A percentile compares a stretch with the other conserved stretches of the same genome.
Conservation (phyloP, 176 grass and related monocot genomes). For the Rhynchospora breviuscula region DNA sequence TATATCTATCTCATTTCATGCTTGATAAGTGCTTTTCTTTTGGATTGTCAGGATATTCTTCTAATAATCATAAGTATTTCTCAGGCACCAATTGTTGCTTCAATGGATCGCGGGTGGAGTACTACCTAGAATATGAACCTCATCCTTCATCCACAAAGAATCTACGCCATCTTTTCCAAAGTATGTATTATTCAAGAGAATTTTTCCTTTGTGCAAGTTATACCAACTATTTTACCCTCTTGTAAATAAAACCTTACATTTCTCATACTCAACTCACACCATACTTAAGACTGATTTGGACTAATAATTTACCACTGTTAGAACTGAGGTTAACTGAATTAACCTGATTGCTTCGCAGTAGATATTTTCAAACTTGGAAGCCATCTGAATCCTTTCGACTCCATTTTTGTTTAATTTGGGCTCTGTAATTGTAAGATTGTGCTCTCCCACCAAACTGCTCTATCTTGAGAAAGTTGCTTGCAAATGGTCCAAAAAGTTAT, state of each 20-base stretch:
- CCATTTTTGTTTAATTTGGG: neutral
- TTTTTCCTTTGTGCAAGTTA: neutral
- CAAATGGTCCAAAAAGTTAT: neutral
- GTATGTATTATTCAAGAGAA: constrained; percentile 39
- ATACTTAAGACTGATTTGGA: neutral
- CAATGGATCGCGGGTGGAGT: constrained; percentile 69
- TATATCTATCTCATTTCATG: neutral
- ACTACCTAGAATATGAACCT: constrained; percentile 92
- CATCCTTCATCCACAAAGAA: constrained; percentile 98
- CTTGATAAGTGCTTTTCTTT: neutral
- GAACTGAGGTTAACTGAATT: neutral
- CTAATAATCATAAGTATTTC: constrained; percentile 7
- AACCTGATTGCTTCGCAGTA: neutral
- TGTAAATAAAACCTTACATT: neutral
- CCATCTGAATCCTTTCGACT: neutral
- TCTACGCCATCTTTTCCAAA: constrained; percentile 92
- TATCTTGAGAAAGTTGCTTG: neutral
- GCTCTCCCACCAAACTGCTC: neutral
- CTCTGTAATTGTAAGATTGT: neutral
- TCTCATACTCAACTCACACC: neutral
- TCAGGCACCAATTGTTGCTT: constrained; percentile 94
- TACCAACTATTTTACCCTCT: neutral
- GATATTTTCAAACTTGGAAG: neutral
- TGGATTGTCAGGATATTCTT: neutral
- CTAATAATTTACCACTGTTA: neutral